phyloP scores from a whole-genome alignment of 2,329 filamentous ascomycete species.

The Hypoxylon sp. region DNA sequence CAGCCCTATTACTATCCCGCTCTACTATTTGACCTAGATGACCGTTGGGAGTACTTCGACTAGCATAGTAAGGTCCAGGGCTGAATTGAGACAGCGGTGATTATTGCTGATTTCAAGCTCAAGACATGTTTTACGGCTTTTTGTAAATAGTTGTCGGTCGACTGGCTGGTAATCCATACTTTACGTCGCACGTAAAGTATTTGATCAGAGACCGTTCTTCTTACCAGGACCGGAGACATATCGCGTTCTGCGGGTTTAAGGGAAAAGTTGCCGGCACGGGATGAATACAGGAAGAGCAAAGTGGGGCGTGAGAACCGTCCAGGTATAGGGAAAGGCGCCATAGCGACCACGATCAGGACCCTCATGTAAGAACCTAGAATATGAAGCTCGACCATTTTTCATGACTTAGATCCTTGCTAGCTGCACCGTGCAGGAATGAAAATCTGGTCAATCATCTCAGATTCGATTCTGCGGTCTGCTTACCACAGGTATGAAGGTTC shows the following conservation, averaged over 20 bases:
- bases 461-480: slow-evolving; percentile 32
- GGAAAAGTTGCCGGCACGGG: slow-evolving; percentile 31
- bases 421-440: slow-evolving; percentile 31
- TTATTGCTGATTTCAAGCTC: slow-evolving; percentile 29
- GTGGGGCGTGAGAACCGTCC: slow-evolving; percentile 25
- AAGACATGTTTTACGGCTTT: slow-evolving; percentile 25
- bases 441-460: slow-evolving; percentile 35
- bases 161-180: slow-evolving; percentile 15
- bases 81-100: slow-evolving; percentile 28
- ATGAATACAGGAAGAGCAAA: slow-evolving; percentile 28
- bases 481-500: slow-evolving; percentile 29
- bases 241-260: slow-evolving; percentile 34
- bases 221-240: slow-evolving; percentile 20
- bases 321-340: slow-evolving; percentile 31
- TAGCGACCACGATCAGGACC: slow-evolving; percentile 33
- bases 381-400: slow-evolving; percentile 25
- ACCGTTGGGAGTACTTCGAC: slow-evolving; percentile 27
- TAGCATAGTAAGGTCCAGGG: slow-evolving; percentile 28
- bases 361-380: slow-evolving; percentile 46
- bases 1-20: slow-evolving; percentile 18
- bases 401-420: slow-evolving; percentile 31
- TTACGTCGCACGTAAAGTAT: slow-evolving; percentile 18
- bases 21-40: slow-evolving; percentile 15
- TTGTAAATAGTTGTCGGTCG: slow-evolving; percentile 21
- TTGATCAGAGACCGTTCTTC: slow-evolving; percentile 30